Conservation (phyloP, 495 filamentous ascomycete species). For the Xylaria bambusicola region DNA sequence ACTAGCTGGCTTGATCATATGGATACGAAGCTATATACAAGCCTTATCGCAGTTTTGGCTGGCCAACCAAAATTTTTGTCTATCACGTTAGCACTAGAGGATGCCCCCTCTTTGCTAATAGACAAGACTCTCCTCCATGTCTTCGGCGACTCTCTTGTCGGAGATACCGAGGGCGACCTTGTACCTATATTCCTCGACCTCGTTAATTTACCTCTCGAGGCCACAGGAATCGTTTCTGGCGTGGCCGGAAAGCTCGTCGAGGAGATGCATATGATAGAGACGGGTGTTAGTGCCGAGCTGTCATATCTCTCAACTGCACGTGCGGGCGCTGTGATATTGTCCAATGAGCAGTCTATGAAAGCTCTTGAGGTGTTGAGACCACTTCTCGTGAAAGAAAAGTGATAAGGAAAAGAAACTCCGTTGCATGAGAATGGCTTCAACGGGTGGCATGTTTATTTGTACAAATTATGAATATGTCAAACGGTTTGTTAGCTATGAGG, state of each 20-base stretch:
- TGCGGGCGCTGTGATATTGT: slow-evolving; percentile 87
- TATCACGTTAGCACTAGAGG: slow-evolving; percentile 79
- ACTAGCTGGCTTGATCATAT: slow-evolving; percentile 52
- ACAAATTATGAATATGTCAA: not conserved
- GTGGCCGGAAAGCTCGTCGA: slow-evolving; percentile 78
- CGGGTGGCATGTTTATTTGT: not conserved
- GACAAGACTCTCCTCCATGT: slow-evolving; percentile 70
- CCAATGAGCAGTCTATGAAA: slow-evolving; percentile 65
- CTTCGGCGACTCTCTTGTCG: slow-evolving; percentile 71
- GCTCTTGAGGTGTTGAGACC: slow-evolving; percentile 69
- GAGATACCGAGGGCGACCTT: slow-evolving; percentile 75
- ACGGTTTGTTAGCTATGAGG: not conserved
- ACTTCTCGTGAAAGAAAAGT: slow-evolving; percentile 38
- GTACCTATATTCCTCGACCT: slow-evolving; percentile 91
- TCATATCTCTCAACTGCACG: slow-evolving; percentile 87
- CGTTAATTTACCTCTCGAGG: slow-evolving; percentile 77
- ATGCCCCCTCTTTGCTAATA: slow-evolving; percentile 80
- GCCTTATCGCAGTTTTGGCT: slow-evolving; percentile 68
- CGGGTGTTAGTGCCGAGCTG: slow-evolving; percentile 69
- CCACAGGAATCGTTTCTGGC: slow-evolving; percentile 91
- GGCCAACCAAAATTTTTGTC: slow-evolving; percentile 78
- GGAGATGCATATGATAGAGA: slow-evolving; percentile 50
- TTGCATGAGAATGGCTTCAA: not conserved
- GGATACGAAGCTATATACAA: slow-evolving; percentile 66
- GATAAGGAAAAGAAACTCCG: too few species aligned